Evolutionary conservation across 345 rosid genomes (phyloP), one percentile per base, ranked within the genome.

Genomic region (Brassica cretica): DNA sequence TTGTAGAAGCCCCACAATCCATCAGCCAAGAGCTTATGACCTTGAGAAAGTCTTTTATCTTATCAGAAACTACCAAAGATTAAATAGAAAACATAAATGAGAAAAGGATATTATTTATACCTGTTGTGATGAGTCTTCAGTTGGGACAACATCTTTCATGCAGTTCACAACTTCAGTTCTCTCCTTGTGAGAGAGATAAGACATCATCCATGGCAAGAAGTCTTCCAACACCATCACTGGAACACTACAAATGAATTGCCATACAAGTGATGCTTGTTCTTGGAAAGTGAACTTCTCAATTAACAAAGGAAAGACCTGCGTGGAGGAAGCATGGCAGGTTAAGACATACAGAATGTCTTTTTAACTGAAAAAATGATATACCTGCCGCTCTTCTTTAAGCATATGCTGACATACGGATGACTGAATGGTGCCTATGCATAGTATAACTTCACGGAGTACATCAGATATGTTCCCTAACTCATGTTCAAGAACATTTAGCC

Each of bases 301-400:
- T 37, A 91, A 86, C 85, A 91, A 84, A 19, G 94, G 97, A 75
- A 88, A 89, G 19, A 91, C 93, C 93, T 91, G 84, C 72, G 56
- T 29, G 27, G 44, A 70, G 29, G 37, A 64, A 51, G 11, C 64
- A 5, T 64, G 41, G 19, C 39, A 30, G 46, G 66, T 39, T 74
- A 46, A 21, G 30, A 27, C 30, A 27, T 8, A 35, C 25, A 35
- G n/a, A 2, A 69, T 8, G 60, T 68, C 72, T 30, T 8, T 21
- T 15, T 25, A 69, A 69, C n/a, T 30, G 44, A 5, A 61, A 6
- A 35, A 33, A 64, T 10, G 33, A 58, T 21, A 37, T 59, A 93
- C 98, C 95, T 93, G 98, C 10, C 84, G 88, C 79, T 94, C 98
- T 89, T 94, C 98, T 86, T 94, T 94, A 64, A 88, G 87, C 98